phyloP scores from a whole-genome alignment of 2,329 filamentous ascomycete species.

The Trichoderma hamatum region DNA sequence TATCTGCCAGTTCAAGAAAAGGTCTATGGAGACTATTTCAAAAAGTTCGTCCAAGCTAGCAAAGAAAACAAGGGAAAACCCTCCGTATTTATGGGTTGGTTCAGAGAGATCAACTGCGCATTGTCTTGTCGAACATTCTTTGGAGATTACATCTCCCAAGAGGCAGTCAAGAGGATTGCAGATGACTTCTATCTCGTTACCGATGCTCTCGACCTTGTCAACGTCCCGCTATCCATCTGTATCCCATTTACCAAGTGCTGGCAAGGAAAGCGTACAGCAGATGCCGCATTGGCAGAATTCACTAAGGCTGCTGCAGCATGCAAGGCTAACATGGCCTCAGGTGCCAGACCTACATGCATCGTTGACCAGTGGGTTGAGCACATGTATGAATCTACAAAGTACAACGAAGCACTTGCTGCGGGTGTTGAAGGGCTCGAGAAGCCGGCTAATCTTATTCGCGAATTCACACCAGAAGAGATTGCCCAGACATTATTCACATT shows the following conservation, averaged over 20 bases:
- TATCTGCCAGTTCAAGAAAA: conserved; percentile 18
- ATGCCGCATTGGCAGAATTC: conserved; percentile 3
- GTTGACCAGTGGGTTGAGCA: conserved; percentile 19
- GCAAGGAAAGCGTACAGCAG: conserved; percentile 10
- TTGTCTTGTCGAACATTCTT: conserved; percentile 21
- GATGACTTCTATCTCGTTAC: conserved; percentile 20
- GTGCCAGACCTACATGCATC: conserved; percentile 11
- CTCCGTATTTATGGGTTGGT: neutral
- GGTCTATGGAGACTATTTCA: conserved; percentile 15
- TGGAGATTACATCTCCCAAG: conserved; percentile 19
- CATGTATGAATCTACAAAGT: conserved; percentile 5
- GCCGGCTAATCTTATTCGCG: conserved; percentile 19
- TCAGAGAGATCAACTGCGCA: conserved; percentile 20
- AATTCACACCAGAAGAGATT: conserved; percentile 16
- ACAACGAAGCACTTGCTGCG: conserved; percentile 9
- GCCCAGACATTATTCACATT: conserved; percentile 18
- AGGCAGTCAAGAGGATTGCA: conserved; percentile 15
- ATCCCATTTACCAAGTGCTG: conserved; percentile 18
- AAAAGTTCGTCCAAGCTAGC: conserved; percentile 13
- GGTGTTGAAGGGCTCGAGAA: conserved; percentile 6
- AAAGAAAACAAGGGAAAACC: conserved; percentile 10
- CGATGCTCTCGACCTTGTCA: conserved; percentile 15
- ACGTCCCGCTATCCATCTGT: conserved; percentile 11
- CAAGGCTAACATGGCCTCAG: conserved; percentile 18
- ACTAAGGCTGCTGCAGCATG: conserved; percentile 15